These are phyloP conservation scores for Onygenales sp. DNA, from an alignment of 2,329 filamentous ascomycete species.

Conservation along the genomic window DNA sequence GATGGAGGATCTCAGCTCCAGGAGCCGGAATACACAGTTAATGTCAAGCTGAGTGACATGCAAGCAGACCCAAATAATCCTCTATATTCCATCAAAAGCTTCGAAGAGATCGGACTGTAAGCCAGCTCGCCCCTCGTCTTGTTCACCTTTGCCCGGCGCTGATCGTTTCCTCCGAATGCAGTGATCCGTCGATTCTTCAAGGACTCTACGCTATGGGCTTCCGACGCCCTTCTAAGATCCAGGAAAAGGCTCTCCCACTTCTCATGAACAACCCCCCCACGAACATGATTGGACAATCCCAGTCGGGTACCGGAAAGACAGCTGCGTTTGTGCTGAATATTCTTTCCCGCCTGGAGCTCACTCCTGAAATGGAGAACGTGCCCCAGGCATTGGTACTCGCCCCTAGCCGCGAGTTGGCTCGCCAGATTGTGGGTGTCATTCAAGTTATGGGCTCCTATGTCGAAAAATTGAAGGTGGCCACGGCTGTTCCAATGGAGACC, in stretches of 20 bases:
- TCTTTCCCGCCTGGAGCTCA: constrained; percentile 73
- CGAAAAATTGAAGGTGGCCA: constrained; percentile 62
- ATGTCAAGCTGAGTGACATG: constrained; percentile 84
- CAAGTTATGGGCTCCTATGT: constrained; percentile 77
- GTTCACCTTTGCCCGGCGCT: neutral
- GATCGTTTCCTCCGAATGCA: constrained; percentile 17
- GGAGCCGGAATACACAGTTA: constrained; percentile 76
- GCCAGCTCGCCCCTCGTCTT: constrained; percentile 24
- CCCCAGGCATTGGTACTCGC: constrained; percentile 86
- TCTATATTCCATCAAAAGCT: constrained; percentile 72
- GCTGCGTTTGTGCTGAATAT: constrained; percentile 92
- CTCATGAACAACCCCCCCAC: constrained; percentile 76
- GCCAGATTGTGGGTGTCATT: constrained; percentile 85
- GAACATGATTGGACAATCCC: constrained; percentile 98
- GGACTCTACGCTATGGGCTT: constrained; percentile 77
- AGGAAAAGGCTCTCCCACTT: constrained; percentile 85
- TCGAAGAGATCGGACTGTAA: constrained; percentile 78
- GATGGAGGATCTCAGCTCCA: constrained; percentile 44
- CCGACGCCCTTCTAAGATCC: constrained; percentile 92
- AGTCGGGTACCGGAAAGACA: constrained; percentile 96
- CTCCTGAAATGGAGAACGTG: constrained; percentile 39
- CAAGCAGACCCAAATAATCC: constrained; percentile 81
- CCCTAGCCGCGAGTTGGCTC: constrained; percentile 86
- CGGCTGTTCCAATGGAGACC: constrained; percentile 69
- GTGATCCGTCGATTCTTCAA: constrained; percentile 58